These are phyloP conservation scores for Globisporangium megalacanthum DNA, from an alignment of 352 stramenopile genomes.

Conservation along the genomic window DNA sequence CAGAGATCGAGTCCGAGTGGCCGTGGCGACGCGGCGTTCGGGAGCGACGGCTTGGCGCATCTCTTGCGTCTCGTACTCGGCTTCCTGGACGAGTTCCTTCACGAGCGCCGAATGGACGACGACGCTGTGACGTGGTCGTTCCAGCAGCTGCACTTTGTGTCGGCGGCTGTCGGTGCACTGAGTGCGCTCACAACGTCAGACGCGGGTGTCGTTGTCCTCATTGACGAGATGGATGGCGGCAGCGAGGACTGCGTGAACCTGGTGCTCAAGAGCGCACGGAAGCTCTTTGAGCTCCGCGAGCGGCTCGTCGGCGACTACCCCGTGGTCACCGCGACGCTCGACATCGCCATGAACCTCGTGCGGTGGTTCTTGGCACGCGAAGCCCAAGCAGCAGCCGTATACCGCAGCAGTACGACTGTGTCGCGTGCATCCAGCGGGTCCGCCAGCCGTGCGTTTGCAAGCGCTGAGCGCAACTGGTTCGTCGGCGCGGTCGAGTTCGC, in stretches of 20 bases:
- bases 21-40: constrained; percentile 4
- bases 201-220: constrained; percentile 33
- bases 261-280: constrained; percentile 47
- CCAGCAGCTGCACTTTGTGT: constrained; percentile 40
- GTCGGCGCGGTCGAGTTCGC: constrained; percentile 47
- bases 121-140: constrained; percentile 20
- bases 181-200: constrained; percentile 28
- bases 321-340: constrained; percentile 40
- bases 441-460: constrained; percentile 10
- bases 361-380: constrained; percentile 56
- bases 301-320: constrained; percentile 42
- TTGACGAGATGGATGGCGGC: constrained; percentile 37
- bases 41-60: constrained; percentile 42
- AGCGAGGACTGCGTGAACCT: constrained; percentile 51
- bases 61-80: constrained; percentile 44
- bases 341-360: constrained; percentile 50
- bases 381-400: too few relatives aligned
- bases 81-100: constrained; percentile 52
- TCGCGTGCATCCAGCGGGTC: not conserved
- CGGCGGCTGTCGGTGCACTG: constrained; percentile 35
- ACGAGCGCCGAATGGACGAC: constrained; percentile 19
- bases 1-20: too few relatives aligned
- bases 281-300: constrained; percentile 59
- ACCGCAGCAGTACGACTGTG: too few relatives aligned
- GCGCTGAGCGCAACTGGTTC: constrained; percentile 37